Base-by-base conservation (phyloP, 1,284 basidiomycete genomes). In the Ustilago shanxiensis region DNA sequence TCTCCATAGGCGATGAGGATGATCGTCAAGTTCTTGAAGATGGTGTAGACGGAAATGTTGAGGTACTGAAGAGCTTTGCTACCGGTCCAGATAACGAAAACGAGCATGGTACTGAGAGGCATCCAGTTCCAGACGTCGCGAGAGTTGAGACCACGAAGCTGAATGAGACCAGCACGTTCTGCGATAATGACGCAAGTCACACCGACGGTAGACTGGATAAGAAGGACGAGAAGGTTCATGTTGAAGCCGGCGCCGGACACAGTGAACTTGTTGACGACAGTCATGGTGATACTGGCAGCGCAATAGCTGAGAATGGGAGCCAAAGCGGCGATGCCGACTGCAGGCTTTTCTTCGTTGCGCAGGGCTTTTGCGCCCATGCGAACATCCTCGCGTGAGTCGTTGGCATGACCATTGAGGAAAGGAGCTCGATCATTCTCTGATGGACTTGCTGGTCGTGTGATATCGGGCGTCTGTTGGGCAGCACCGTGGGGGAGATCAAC, bases 1-100 rank as follows among this genome's bases (percentile, higher is more conserved):
- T 99, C 97, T 44, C 97, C 97, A 85, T 99, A 98, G 5, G 97
- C 95, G 83, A 99, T 99, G 39, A 99, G 90, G 79, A 99, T 98
- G 84, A 99, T 99, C 29, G 97, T 98, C 81, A 99, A 86, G 86
- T 99, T 99, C 88, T 99, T 99, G 91, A 99, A 99, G 79, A 99
- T 99, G 3, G 97, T 88, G 81, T 88, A 88, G 59, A 87, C 85
- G 11, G 86, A 81, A 28, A 87, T 86, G 64, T 81, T 83, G 70
- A 87, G 81, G 49, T 77, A 79, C 72, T 87, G 86, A 85, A 99
- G 89, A 83, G 94, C 95, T 88, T 99, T 99, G 51, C 94, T 96
- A 9, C 97, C 97, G 0, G 97, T 98, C 87, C 98, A 99, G 86
- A 99, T 99, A 57, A 99, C 96, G 62, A 90, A 90, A 63, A 98